Base-by-base conservation (phyloP, 2,329 filamentous ascomycete species). In the Rhynchosporium secalis region DNA sequence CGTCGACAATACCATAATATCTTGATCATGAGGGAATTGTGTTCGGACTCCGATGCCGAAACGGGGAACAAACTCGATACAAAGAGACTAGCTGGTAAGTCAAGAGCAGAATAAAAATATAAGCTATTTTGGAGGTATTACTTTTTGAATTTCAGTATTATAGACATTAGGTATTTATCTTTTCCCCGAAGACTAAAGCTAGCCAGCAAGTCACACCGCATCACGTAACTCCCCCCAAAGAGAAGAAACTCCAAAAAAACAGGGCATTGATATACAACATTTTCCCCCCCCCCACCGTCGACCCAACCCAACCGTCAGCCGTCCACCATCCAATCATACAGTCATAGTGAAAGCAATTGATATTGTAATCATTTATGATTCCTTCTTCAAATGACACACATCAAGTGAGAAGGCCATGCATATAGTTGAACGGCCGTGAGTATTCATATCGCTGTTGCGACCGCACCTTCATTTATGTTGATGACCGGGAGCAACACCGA, bases 381-480 rank as follows among this genome's bases (percentile, higher is more conserved):
- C 20, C 20, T 41, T 43, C 46, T 29, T 15, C 26, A 49, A 48
- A 29, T 58, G 13, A 43, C 20, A 10, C 20, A 5, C 7, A 12
- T 13, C 9, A 7, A 51, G 20, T 29, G n/a, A 10, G 36, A 41
- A 54, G 47, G 58, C 45, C 43, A 41, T 62, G 28, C 40, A 54
- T 26, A 33, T 59, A 60, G 46, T 49, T 60, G 51, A 47, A 62
- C 58, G 51, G 47, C 46, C 61, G 48, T 63, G 56, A 56, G 47
- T 65, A 67, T 63, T 65, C 59, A 40, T 61, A 38, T 59, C 58
- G 40, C 49, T 62, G 33, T 48, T 33, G 46, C 36, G 28, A 46
- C n/a, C 49, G 12, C 54, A 31, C 28, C 36, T 47, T 41, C 38
- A 36, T 13, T 36, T 46, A 12, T 28, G 31, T 29, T 40, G 31